Evolutionary conservation across 2,329 filamentous ascomycete species (phyloP).

Genomic region (Fusarium setosum): DNA sequence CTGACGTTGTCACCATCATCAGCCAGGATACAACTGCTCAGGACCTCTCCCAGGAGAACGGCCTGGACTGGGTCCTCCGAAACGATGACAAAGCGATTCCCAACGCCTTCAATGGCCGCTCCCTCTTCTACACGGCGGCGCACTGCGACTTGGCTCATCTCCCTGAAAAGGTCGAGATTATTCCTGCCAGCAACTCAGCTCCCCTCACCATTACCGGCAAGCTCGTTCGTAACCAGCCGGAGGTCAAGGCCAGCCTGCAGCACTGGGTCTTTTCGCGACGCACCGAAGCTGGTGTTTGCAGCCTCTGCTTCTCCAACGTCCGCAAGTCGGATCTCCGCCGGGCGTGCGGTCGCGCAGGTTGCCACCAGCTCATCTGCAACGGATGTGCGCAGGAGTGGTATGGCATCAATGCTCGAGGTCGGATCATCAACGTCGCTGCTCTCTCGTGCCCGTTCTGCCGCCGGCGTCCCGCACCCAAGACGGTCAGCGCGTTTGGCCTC

Average conservation of each 20-base stretch:
- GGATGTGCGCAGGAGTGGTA: slow-evolving; percentile 58
- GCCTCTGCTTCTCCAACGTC: slow-evolving; percentile 57
- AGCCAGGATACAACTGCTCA: slow-evolving; percentile 51
- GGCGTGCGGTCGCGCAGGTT: slow-evolving; percentile 59
- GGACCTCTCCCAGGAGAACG: slow-evolving; percentile 54
- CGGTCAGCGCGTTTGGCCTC: slow-evolving; percentile 51
- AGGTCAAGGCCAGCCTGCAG: slow-evolving; percentile 49
- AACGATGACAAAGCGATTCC: slow-evolving; percentile 51
- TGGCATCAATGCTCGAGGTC: slow-evolving; percentile 55
- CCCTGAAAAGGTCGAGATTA: slow-evolving; percentile 50
- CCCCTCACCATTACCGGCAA: slow-evolving; percentile 52
- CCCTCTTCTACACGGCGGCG: slow-evolving; percentile 53
- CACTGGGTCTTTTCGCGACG: slow-evolving; percentile 52
- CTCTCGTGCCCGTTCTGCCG: slow-evolving; percentile 63
- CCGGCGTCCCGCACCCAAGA: slow-evolving; percentile 52
- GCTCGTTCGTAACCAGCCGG: slow-evolving; percentile 53
- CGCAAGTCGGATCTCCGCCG: slow-evolving; percentile 50
- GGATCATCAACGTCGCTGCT: slow-evolving; percentile 59
- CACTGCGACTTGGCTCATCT: slow-evolving; percentile 47
- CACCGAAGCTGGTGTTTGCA: slow-evolving; percentile 54
- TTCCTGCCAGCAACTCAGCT: slow-evolving; percentile 39
- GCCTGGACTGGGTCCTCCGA: slow-evolving; percentile 55
- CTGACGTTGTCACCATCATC: slow-evolving; percentile 50
- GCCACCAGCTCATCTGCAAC: slow-evolving; percentile 55
- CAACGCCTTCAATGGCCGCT: slow-evolving; percentile 52